Evolutionary conservation across 2,329 filamentous ascomycete species (phyloP).

Genomic region (Grosmannia huntii): DNA sequence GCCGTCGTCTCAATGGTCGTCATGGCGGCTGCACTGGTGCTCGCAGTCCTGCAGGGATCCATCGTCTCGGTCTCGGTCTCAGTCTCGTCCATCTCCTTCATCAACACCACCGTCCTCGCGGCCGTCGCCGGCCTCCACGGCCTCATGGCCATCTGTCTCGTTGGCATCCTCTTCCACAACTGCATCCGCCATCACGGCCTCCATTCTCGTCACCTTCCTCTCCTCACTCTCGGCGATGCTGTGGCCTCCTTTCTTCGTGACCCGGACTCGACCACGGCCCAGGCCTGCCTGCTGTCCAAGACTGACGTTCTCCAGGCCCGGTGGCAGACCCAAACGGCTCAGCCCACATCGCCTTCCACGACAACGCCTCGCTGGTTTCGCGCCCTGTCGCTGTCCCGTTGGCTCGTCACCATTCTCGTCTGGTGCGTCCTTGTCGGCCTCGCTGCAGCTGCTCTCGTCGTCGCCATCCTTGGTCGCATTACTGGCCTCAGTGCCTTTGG

Average conservation of each 20-base stretch:
- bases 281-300: slow-evolving; percentile 31
- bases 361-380: slow-evolving; percentile 26
- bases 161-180: slow-evolving; percentile 14
- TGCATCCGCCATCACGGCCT: slow-evolving; percentile 16
- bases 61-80: slow-evolving; percentile 9
- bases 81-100: slow-evolving; percentile 23
- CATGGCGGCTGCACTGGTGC: slow-evolving; percentile 19
- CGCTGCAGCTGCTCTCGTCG: slow-evolving; percentile 25
- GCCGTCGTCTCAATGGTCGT: not conserved
- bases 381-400: slow-evolving; percentile 28
- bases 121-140: slow-evolving; percentile 29
- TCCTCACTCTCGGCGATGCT: slow-evolving; percentile 38
- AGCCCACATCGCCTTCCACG: not conserved
- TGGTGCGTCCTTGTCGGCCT: slow-evolving; percentile 27
- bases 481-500: slow-evolving; percentile 25
- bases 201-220: slow-evolving; percentile 23
- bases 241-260: slow-evolving; percentile 35
- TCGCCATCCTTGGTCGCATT: slow-evolving; percentile 16
- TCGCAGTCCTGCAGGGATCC: slow-evolving; percentile 7
- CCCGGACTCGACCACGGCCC: slow-evolving; percentile 30
- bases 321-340: slow-evolving; percentile 21
- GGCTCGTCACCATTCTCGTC: slow-evolving; percentile 25
- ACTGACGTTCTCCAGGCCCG: slow-evolving; percentile 23
- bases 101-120: slow-evolving; percentile 31
- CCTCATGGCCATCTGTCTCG: slow-evolving; percentile 19